Conservation (phyloP, 306 rosid genomes). For the Betula pendula region DNA sequence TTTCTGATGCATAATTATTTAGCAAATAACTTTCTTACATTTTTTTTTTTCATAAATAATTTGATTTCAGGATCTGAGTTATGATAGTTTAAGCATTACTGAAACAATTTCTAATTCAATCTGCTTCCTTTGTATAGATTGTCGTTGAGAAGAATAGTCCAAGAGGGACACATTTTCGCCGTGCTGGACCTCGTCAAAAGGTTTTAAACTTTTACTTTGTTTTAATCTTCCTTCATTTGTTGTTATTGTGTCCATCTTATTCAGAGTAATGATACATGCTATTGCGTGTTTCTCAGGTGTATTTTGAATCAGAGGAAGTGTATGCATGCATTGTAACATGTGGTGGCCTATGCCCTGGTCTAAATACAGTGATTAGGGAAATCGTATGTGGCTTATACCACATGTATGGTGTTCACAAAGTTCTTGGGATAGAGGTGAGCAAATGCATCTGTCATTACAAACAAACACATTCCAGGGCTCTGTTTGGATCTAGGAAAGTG, state of each 20-base stretch:
- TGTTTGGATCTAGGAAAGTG: background rate
- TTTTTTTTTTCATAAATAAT: background rate
- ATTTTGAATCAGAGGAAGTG: conserved; percentile 52
- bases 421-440: conserved; percentile 53
- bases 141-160: conserved; percentile 37
- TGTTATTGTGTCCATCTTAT: background rate
- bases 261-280: background rate
- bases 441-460: background rate
- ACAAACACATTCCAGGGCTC: background rate
- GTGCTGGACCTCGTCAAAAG: conserved; percentile 52
- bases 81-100: background rate
- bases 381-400: conserved; percentile 55
- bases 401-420: conserved; percentile 53
- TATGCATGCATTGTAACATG: conserved; percentile 60
- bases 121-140: conserved; percentile 31
- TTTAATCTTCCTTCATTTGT: background rate
- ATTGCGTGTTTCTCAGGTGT: conserved; percentile 38
- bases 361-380: conserved; percentile 59
- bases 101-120: background rate
- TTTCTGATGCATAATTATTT: background rate
- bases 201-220: conserved; percentile 13
- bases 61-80: background rate
- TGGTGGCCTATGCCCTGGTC: conserved; percentile 62
- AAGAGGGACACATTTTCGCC: conserved; percentile 48
- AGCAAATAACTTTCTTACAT: background rate